Base-by-base conservation (phyloP, 495 filamentous ascomycete genomes). In the Neurospora sp. region DNA sequence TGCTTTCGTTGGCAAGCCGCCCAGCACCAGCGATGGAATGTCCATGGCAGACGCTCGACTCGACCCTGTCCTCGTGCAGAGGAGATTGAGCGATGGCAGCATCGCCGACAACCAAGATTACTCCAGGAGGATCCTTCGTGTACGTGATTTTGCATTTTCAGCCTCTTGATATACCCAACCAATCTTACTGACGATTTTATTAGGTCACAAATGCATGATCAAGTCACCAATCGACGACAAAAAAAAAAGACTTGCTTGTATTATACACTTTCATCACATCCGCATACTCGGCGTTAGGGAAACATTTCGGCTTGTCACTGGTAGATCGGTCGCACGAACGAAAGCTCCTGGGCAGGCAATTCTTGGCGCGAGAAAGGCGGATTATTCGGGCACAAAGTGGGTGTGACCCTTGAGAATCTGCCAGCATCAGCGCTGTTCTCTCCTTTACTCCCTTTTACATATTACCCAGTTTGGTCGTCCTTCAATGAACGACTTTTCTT, bases 101-200 rank as follows among this genome's bases (percentile, higher is more conserved):
- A 98, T 99, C 79, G 95, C 94, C 76, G 96, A 99, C 80, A 96
- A 97, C 82, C 89, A 96, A 80, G 96, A 98, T 82, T 99, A 98
- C 83, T 98, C 96, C 72, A 89, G 96, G 81, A 91, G 92, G 78
- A 97, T 99, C 81, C 86, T 99, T 79, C 93, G 96, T 89, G 96
- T 96, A 84, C 72, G 87, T 82, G 4, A 53, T 72, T 20, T 6
- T 16, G 14, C 41, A 20, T 31, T 20, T 20, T 3, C 35, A 27
- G 42, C 22, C 39, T 31, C 35, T 14, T 68, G 27, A 31, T 4
- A 10, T 31, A 4, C 4, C 53, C 35, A 14, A 37, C 20, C 12
- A 53, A 75, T 14, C 42, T 73, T 39, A 77, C 82, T 83, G 75
- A 84, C 74, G 39, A 0, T 31, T 0, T 72, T 0, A 65, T 37